Conservation (phyloP, 140 eudicot species). For the Anethum foeniculum region DNA sequence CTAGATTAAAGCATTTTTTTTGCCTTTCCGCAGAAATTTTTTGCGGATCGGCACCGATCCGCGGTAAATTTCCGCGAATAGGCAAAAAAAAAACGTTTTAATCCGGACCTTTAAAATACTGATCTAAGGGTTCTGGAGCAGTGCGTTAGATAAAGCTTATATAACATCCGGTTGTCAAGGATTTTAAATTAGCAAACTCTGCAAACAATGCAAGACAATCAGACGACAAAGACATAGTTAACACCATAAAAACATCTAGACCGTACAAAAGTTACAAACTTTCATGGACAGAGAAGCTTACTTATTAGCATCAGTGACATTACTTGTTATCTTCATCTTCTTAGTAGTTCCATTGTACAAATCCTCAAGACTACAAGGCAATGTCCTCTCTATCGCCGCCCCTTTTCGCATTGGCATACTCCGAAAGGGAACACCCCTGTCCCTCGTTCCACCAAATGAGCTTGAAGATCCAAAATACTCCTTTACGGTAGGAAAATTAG, state of each 20-base stretch:
- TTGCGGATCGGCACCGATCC: too few species aligned
- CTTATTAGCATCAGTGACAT: slow-evolving; percentile 56
- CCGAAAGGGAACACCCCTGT: slow-evolving; percentile 16
- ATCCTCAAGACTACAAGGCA: slow-evolving; percentile 66
- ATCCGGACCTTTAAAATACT: too few species aligned
- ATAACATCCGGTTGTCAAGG: too few species aligned
- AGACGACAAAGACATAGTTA: not conserved
- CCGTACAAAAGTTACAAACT: not conserved
- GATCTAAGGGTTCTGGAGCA: too few species aligned
- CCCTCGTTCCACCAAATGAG: slow-evolving; percentile 23
- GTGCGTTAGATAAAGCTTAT: too few species aligned
- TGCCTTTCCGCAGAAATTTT: too few species aligned
- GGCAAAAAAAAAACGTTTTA: too few species aligned
- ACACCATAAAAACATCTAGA: not conserved
- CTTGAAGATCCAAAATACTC: slow-evolving; percentile 25
- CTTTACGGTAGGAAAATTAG: not conserved
- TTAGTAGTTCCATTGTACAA: slow-evolving; percentile 70
- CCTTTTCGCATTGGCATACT: slow-evolving; percentile 29
- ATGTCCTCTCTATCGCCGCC: slow-evolving; percentile 42
- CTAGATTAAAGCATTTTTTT: too few species aligned
- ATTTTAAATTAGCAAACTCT: not conserved
- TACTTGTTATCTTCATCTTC: slow-evolving; percentile 76
- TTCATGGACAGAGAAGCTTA: slow-evolving; percentile 18
- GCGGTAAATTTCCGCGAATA: too few species aligned
- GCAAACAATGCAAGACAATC: not conserved